These are phyloP conservation scores for Gynandropsis gynandra DNA, from an alignment of 345 rosid species.

Conservation along the genomic window DNA sequence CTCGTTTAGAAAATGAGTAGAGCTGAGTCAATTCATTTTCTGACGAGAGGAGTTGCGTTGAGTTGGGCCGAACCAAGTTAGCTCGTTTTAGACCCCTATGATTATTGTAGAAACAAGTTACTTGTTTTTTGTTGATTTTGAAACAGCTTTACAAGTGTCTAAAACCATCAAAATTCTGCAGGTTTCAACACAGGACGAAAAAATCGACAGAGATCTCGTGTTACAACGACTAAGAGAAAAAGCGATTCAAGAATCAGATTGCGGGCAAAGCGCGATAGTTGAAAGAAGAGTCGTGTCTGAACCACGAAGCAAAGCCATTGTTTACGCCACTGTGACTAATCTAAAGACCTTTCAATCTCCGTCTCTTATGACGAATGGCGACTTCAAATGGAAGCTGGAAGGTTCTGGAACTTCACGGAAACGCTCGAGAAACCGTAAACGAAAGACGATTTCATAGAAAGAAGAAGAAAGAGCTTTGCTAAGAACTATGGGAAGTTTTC, in stretches of 20 bases:
- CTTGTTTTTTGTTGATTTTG: no score
- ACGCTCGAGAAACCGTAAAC: slow-evolving; percentile 47
- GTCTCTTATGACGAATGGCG: slow-evolving; percentile 35
- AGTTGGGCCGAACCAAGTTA: no score
- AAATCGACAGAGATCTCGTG: slow-evolving; percentile 38
- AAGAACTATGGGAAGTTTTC: no score
- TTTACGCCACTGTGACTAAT: slow-evolving; percentile 61
- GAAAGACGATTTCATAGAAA: slow-evolving; percentile 34
- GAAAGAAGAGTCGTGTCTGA: slow-evolving; percentile 32
- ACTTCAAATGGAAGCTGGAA: slow-evolving; percentile 40
- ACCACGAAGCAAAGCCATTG: slow-evolving; percentile 48
- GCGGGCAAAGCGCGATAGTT: slow-evolving; percentile 47
- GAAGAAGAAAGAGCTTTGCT: neutral
- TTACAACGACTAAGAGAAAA: slow-evolving; percentile 45
- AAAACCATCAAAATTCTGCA: slow-evolving; percentile 22
- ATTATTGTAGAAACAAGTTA: no score
- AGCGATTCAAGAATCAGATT: slow-evolving; percentile 41
- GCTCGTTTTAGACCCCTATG: no score
- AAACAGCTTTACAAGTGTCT: no score
- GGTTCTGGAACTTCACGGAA: slow-evolving; percentile 36
- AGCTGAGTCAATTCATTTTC: no score
- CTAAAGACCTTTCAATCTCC: slow-evolving; percentile 40
- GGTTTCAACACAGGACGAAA: slow-evolving; percentile 35
- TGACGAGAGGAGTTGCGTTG: no score
- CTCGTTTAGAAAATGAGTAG: no score